Percentiles rank a stretch among this genome's conserved stretches.
Evolutionary conservation across 768 basidiomycete genomes (phyloP).

Genomic region (Brasilioporus rufonigricans): DNA sequence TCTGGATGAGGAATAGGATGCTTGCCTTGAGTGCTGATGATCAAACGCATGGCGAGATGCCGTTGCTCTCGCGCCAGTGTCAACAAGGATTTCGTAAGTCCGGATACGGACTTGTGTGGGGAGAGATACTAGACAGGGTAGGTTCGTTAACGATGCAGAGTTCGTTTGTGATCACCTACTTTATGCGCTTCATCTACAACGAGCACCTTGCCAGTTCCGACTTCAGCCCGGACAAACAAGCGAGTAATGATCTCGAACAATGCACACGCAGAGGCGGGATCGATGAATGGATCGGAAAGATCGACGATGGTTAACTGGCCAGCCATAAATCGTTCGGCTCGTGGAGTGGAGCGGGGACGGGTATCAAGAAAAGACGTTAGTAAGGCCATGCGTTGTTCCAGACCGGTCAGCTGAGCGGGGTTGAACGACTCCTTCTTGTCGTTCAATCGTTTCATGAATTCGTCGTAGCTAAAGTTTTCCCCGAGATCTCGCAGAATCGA

Average conservation of each 20-base stretch:
- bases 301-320: conserved; percentile 69
- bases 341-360: background rate
- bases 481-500: conserved; percentile 66
- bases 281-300: conserved; percentile 72
- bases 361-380: conserved; percentile 56
- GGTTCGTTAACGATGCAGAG: background rate
- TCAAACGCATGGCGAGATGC: conserved; percentile 67
- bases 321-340: conserved; percentile 42
- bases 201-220: conserved; percentile 63
- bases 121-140: conserved; percentile 55
- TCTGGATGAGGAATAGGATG: background rate
- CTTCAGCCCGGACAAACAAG: conserved; percentile 58
- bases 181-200: conserved; percentile 79
- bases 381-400: conserved; percentile 64
- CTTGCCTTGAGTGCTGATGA: conserved; percentile 73
- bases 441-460: conserved; percentile 48
- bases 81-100: conserved; percentile 57
- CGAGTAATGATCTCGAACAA: conserved; percentile 69
- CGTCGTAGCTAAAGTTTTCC: conserved; percentile 51
- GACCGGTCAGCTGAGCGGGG: conserved; percentile 48
- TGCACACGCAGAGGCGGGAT: conserved; percentile 62
- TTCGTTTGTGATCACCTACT: conserved; percentile 30
- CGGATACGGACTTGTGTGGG: conserved; percentile 40
- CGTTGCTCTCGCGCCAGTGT: conserved; percentile 66
- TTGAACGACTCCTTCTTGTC: conserved; percentile 52